Evolutionary conservation across 139 green algal species (phyloP).

Genomic region (Eudorina sp.): DNA sequence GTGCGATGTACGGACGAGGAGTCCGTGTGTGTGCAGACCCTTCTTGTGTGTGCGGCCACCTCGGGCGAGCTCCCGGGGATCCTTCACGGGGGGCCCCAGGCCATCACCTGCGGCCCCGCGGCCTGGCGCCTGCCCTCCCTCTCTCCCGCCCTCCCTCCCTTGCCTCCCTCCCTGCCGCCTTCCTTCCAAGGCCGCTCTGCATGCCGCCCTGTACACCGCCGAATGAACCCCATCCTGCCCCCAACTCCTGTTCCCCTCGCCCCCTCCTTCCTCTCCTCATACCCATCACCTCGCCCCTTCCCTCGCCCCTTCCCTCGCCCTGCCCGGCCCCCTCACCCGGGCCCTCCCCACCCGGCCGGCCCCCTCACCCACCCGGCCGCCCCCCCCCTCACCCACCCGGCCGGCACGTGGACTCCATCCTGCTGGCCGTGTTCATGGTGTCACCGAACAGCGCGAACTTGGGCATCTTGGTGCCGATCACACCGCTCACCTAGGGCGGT

Average conservation of each 20-base stretch:
- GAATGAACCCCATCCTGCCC: not conserved
- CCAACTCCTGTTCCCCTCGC: not conserved
- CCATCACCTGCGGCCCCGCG: no score
- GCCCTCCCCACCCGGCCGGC: no score
- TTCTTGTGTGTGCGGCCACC: not conserved
- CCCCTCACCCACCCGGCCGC: no score
- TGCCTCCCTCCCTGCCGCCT: no score
- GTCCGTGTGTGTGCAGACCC: not conserved
- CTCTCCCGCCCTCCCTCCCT: no score
- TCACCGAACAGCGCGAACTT: slow-evolving; percentile 53
- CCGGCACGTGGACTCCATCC: slow-evolving; percentile 58
- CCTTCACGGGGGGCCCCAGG: no score
- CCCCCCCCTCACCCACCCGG: slow-evolving; percentile 53
- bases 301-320: no score
- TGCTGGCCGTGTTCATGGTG: slow-evolving; percentile 58
- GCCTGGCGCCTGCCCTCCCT: no score
- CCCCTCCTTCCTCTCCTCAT: not conserved
- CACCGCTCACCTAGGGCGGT: slow-evolving; percentile 12
- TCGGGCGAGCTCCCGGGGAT: no score
- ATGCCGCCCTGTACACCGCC: no score
- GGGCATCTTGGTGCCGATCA: slow-evolving; percentile 62
- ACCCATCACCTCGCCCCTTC: not conserved
- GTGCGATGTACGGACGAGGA: not conserved
- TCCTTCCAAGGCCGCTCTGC: no score
- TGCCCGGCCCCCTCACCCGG: no score